Conservation (phyloP, 1,284 basidiomycete species). For the Wolfiporia cocos region DNA sequence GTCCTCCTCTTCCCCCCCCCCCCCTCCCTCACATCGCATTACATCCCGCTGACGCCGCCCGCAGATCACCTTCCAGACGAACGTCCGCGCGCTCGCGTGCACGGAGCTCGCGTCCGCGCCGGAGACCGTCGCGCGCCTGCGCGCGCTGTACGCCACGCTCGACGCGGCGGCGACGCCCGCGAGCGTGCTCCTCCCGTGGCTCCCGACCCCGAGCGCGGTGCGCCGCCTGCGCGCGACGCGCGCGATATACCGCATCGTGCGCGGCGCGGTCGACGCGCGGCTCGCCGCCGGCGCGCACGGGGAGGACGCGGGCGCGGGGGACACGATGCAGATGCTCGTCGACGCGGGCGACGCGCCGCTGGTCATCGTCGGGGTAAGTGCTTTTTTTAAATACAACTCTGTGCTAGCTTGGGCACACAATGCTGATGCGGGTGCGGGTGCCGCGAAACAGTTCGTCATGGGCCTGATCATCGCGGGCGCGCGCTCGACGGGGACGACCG, state of each 20-base stretch:
- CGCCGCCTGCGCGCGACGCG: conserved; percentile 64
- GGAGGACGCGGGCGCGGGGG: conserved; percentile 44
- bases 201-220: conserved; percentile 64
- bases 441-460: conserved; percentile 62
- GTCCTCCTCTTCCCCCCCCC: no score
- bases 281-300: no score
- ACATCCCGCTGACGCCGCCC: conserved; percentile 1
- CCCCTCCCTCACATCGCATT: no score
- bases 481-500: conserved; percentile 68
- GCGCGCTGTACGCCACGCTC: conserved; percentile 55
- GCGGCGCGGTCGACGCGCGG: conserved; percentile 46
- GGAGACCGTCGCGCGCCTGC: conserved; percentile 49
- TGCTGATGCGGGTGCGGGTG: no score
- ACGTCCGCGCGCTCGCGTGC: conserved; percentile 57
- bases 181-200: conserved; percentile 65
- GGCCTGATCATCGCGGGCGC: conserved; percentile 70
- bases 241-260: conserved; percentile 63
- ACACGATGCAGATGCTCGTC: conserved; percentile 66
- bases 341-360: conserved; percentile 60
- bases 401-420: no score
- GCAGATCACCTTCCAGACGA: conserved; percentile 67
- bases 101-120: conserved; percentile 63
- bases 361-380: conserved; percentile 61
- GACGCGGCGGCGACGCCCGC: conserved; percentile 65
- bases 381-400: no score